A percentile compares a stretch with the other conserved stretches of the same genome.
Conservation (phyloP, 257 asterid species). For the Mitragyna speciosa region DNA sequence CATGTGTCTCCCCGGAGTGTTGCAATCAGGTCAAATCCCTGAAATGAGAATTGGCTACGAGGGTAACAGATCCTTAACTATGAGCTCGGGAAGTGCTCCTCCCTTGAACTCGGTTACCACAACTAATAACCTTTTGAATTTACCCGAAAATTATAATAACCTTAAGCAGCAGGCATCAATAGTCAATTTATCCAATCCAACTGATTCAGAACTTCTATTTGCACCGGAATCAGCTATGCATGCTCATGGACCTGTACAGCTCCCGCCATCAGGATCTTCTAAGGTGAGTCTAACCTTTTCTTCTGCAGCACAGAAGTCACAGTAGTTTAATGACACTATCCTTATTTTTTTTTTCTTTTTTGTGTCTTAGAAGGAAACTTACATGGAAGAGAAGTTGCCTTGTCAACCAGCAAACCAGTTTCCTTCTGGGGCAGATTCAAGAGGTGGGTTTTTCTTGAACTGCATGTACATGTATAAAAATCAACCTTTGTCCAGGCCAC, state of each 20-base stretch:
- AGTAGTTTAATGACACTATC: neutral
- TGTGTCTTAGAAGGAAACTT: slow-evolving; percentile 30
- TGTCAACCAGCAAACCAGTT: slow-evolving; percentile 23
- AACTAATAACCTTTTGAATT: slow-evolving; percentile 23
- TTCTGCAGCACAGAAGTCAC: neutral
- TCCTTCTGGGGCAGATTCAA: slow-evolving; percentile 18
- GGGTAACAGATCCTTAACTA: slow-evolving; percentile 29
- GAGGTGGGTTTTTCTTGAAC: slow-evolving; percentile 37
- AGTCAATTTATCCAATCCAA: slow-evolving; percentile 29
- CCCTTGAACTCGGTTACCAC: slow-evolving; percentile 29
- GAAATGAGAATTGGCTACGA: slow-evolving; percentile 37
- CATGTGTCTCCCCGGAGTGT: slow-evolving; percentile 46
- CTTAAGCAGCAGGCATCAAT: slow-evolving; percentile 29
- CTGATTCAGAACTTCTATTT: slow-evolving; percentile 24
- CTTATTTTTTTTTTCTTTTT: neutral
- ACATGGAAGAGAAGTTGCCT: slow-evolving; percentile 31
- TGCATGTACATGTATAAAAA: neutral
- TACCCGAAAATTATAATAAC: slow-evolving; percentile 17
- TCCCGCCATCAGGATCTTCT: slow-evolving; percentile 28
- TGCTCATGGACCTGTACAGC: slow-evolving; percentile 36
- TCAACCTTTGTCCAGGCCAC: neutral
- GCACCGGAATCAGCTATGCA: slow-evolving; percentile 33
- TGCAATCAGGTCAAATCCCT: slow-evolving; percentile 32
- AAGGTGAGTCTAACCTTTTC: slow-evolving; percentile 28
- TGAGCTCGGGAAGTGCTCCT: slow-evolving; percentile 27